Percentiles rank a stretch among this genome's conserved stretches.
Conservation (phyloP, 805 yeast species). For the Wickerhamiella azyma region DNA sequence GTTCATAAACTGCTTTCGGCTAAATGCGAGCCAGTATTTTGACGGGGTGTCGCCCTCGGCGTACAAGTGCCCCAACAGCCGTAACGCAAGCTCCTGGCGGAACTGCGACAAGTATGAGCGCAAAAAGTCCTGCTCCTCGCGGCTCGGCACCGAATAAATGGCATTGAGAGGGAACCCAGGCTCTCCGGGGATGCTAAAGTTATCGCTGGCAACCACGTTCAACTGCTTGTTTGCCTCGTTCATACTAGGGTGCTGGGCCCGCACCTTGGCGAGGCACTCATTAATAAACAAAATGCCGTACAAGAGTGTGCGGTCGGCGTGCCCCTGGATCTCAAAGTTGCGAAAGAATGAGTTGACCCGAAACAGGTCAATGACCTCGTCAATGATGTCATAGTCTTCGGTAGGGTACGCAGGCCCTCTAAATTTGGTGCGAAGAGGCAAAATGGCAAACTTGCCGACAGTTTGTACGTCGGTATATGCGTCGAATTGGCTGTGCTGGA, state of each 20-base stretch:
- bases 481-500: conserved; percentile 21
- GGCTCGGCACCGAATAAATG: conserved; percentile 61
- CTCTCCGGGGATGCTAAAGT: conserved; percentile 88
- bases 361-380: conserved; percentile 80
- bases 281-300: conserved; percentile 86
- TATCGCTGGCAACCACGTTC: conserved; percentile 75
- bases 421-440: conserved; percentile 71
- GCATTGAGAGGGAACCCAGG: conserved; percentile 86
- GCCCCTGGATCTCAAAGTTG: conserved; percentile 92
- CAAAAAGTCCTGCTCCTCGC: conserved; percentile 63
- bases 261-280: conserved; percentile 61
- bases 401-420: conserved; percentile 88
- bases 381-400: conserved; percentile 73
- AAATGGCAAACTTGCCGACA: conserved; percentile 62
- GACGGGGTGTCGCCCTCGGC: conserved; percentile 52
- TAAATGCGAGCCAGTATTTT: conserved; percentile 91
- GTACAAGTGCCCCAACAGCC: conserved; percentile 58
- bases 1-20: conserved; percentile 92
- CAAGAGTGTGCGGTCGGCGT: conserved; percentile 82
- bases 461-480: conserved; percentile 29
- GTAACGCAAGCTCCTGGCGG: conserved; percentile 80
- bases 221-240: conserved; percentile 35
- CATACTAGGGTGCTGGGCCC: conserved; percentile 31
- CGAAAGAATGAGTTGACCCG: conserved; percentile 93
- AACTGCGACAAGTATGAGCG: conserved; percentile 78